These are phyloP conservation scores for Apophysomyces ossiformis DNA, from an alignment of 371 early-diverging fungal genomes.

Conservation along the genomic window DNA sequence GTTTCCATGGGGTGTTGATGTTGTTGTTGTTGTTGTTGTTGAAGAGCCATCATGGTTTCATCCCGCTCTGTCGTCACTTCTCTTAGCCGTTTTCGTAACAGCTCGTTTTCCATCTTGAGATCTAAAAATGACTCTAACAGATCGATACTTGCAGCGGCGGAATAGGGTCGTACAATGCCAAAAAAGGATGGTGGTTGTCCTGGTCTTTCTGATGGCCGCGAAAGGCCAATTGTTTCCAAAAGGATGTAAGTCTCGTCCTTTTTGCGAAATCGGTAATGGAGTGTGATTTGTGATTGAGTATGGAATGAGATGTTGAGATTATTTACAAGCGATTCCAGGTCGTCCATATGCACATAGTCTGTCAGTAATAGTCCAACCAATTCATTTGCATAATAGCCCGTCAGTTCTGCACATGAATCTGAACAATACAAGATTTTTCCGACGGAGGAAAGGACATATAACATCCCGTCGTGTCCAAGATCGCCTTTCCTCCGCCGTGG, in stretches of 20 bases:
- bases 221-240: conserved; percentile 57
- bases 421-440: conserved; percentile 64
- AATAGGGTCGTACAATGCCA: conserved; percentile 56
- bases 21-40: background rate
- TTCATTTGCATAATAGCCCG: conserved; percentile 67
- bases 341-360: conserved; percentile 60
- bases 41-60: conserved; percentile 5
- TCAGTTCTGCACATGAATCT: conserved; percentile 54
- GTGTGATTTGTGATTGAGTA: conserved; percentile 42
- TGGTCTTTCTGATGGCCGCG: conserved; percentile 12
- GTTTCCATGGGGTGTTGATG: no score
- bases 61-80: conserved; percentile 14
- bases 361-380: conserved; percentile 55
- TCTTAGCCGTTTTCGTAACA: conserved; percentile 29
- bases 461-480: background rate
- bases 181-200: conserved; percentile 46
- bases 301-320: conserved; percentile 48
- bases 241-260: conserved; percentile 55
- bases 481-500: background rate
- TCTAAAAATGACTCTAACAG: conserved; percentile 58
- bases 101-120: conserved; percentile 60
- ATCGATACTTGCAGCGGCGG: conserved; percentile 37
- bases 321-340: conserved; percentile 27
- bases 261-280: conserved; percentile 55
- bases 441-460: conserved; percentile 63